Evolutionary conservation across 2,329 filamentous ascomycete species (phyloP).

Genomic region (Alternaria conjuncta): DNA sequence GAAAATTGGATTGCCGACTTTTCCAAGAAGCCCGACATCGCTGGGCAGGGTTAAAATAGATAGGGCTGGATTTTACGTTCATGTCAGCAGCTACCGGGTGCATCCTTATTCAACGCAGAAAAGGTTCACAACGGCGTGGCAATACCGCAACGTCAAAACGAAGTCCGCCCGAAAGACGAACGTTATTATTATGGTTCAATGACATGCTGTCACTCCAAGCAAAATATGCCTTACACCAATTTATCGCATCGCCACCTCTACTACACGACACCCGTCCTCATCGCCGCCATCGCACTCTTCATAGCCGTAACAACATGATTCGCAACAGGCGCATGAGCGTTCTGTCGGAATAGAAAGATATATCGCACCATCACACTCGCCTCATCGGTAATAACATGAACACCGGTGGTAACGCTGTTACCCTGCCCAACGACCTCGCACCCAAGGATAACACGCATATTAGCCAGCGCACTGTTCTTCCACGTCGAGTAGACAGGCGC

Average conservation of each 20-base stretch:
- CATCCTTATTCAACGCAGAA: not conserved
- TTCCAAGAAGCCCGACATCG: not conserved
- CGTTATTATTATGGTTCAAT: not conserved
- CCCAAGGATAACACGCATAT: constrained; percentile 38
- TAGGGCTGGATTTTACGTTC: not conserved
- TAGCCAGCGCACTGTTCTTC: constrained; percentile 32
- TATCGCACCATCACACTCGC: constrained; percentile 44
- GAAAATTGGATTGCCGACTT: not conserved
- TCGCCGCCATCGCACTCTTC: constrained; percentile 27
- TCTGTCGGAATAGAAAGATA: constrained; percentile 32
- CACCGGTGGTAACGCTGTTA: constrained; percentile 19
- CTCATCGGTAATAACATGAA: constrained; percentile 38
- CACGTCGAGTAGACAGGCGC: constrained; percentile 28
- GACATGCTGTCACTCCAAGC: not conserved
- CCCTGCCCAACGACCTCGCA: constrained; percentile 38
- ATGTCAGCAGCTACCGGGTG: not conserved
- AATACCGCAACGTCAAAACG: not conserved
- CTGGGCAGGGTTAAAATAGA: not conserved
- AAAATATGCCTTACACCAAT: not conserved
- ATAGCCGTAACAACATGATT: constrained; percentile 28
- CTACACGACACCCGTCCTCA: constrained; percentile 23
- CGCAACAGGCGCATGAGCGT: constrained; percentile 26
- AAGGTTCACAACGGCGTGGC: not conserved
- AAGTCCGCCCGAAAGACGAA: not conserved
- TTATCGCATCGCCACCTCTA: not conserved